Base-by-base conservation (phyloP, 148 eudicot species). In the Fagopyrum tataricum region DNA sequence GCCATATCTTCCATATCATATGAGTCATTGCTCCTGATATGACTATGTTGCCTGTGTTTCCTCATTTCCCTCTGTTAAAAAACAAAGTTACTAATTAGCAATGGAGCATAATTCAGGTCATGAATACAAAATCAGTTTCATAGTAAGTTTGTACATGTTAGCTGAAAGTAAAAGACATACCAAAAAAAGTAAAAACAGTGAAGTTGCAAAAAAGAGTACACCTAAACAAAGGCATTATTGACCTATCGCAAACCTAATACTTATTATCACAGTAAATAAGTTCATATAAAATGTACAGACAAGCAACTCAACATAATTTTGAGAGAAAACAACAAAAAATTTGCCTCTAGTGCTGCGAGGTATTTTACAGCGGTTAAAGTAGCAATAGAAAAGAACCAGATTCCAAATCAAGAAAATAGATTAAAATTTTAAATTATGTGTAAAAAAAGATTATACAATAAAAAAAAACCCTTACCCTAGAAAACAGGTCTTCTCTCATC, bases 401-500 rank as follows among this genome's bases (percentile, higher is more conserved):
- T 12, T 62, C 43, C 18, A 26, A 14, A 62, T 18, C 69, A 64
- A 37, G 44, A 64, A 39, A 14, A 64, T 62, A 62, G 44, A 64
- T 39, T 13, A 14, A 64, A 2, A 64, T 39, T 64, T 31, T 37
- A 31, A 31, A 13, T 37, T 64, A 39, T 4, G 1, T 59, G 68
- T 31, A 37, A 37, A 0, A 15, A 9, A 64, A 31, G 10, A 46
- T 70, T 46, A 18, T n/a, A 70, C 14, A n/a, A 41, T 44, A 14
- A 14, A 73, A 14, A 73, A 74, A 21, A 79, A 76, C 70, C 70
- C 88, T 73, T 88, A 95, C 99, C 85, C 97, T 87, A 72, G 92
- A 73, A 85, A 95, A 95, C 49, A 95, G 79, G 76, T 95, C 99
- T 86, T 91, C 96, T 78, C 90, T 87, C 97, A 95, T 95, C 99